phyloP scores from a whole-genome alignment of 257 asterid genomes.

The Datura wrightii region DNA sequence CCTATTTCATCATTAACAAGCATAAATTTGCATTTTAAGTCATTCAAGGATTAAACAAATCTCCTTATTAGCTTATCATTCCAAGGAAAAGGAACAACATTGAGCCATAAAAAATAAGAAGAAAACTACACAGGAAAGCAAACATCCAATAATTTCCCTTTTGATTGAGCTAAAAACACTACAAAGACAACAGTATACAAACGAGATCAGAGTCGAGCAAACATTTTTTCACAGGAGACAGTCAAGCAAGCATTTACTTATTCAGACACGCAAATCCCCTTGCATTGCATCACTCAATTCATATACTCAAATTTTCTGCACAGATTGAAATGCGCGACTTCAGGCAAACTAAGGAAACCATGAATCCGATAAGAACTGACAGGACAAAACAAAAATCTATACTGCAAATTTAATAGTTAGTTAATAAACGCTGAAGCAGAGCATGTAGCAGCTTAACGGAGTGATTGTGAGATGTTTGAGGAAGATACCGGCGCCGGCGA shows the following conservation, averaged over 20 bases:
- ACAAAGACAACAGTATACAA: background rate
- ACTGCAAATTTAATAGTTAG: background rate
- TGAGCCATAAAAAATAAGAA: background rate
- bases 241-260: background rate
- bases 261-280: background rate
- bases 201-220: too few species aligned
- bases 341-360: background rate
- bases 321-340: background rate
- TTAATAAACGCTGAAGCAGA: background rate
- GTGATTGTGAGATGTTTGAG: background rate
- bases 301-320: background rate
- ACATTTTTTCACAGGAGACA: background rate
- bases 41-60: conserved; percentile 2
- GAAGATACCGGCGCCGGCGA: conserved; percentile 28
- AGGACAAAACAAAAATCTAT: background rate
- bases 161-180: background rate
- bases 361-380: background rate
- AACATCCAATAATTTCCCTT: background rate
- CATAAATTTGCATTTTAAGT: background rate
- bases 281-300: background rate
- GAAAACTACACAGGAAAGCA: background rate
- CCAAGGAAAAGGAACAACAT: background rate
- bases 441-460: background rate
- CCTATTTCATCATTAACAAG: background rate
- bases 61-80: background rate